These are phyloP conservation scores for Zymoseptoria pseudotritici DNA, from an alignment of 2,329 filamentous ascomycete species.

Conservation along the genomic window DNA sequence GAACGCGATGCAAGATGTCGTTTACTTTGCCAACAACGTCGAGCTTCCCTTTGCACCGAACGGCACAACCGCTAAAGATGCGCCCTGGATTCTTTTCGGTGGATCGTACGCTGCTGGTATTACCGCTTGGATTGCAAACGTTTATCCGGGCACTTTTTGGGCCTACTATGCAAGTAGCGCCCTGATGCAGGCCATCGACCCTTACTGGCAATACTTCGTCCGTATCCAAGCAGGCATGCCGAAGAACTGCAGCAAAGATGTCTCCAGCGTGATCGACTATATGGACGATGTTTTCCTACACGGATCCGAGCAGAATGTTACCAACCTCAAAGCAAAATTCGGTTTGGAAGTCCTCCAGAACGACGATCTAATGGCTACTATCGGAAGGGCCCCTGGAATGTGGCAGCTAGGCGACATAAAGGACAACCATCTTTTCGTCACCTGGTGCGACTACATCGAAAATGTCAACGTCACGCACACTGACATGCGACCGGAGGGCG, in stretches of 20 bases:
- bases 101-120: conserved; percentile 52
- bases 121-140: conserved; percentile 48
- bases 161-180: conserved; percentile 52
- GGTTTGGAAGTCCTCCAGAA: conserved; percentile 43
- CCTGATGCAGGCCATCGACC: conserved; percentile 47
- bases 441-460: conserved; percentile 37
- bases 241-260: conserved; percentile 49
- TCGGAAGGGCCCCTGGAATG: conserved; percentile 50
- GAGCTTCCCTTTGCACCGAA: conserved; percentile 46
- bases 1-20: conserved; percentile 48
- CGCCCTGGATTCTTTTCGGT: conserved; percentile 29
- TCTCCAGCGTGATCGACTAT: conserved; percentile 47
- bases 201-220: conserved; percentile 54
- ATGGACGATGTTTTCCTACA: conserved; percentile 32
- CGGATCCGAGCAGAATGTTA: conserved; percentile 27
- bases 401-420: conserved; percentile 49
- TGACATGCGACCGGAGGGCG: conserved; percentile 18
- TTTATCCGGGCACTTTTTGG: conserved; percentile 51
- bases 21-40: conserved; percentile 47
- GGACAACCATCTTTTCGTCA: conserved; percentile 37
- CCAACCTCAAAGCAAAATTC: conserved; percentile 45
- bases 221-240: conserved; percentile 53
- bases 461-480: conserved; percentile 16
- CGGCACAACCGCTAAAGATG: conserved; percentile 12
- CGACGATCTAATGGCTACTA: conserved; percentile 47